Percentiles rank a stretch among this genome's conserved stretches.
Conservation (phyloP, 305 asterid species). For the Rubia tinctorum region DNA sequence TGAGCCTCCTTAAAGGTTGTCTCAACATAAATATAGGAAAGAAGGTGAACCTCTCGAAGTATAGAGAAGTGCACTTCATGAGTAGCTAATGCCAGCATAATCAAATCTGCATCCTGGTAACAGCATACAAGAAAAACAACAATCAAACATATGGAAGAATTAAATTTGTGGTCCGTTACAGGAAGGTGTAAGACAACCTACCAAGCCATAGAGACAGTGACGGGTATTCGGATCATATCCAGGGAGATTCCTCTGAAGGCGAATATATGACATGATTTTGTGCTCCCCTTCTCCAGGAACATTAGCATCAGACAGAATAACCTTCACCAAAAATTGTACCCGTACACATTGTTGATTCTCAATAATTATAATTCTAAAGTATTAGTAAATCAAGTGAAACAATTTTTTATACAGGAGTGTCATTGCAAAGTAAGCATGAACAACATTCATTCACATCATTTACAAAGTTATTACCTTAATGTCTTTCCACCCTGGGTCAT, state of each 20-base stretch:
- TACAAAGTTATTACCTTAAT: constrained; percentile 53
- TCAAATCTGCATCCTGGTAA: constrained; percentile 77
- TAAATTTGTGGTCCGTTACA: constrained; percentile 6
- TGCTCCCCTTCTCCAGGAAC: constrained; percentile 99
- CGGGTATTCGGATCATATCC: constrained; percentile 97
- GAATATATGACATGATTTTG: constrained; percentile 95
- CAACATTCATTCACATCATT: neutral
- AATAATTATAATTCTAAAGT: constrained; percentile 12
- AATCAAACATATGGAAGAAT: constrained; percentile 6
- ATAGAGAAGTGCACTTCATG: constrained; percentile 42
- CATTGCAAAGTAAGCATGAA: neutral
- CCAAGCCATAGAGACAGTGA: constrained; percentile 97
- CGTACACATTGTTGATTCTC: constrained; percentile 11
- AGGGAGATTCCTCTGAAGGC: constrained; percentile 88
- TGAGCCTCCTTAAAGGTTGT: neutral
- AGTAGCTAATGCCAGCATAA: constrained; percentile 42
- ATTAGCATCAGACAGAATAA: constrained; percentile 96
- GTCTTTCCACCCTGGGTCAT: constrained; percentile 97
- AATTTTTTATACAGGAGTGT: neutral
- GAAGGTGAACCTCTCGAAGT: constrained; percentile 81
- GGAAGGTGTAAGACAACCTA: constrained; percentile 26
- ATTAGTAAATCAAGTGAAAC: constrained; percentile 2
- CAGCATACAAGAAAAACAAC: constrained; percentile 13
- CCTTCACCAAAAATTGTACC: constrained; percentile 47
- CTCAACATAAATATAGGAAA: constrained; percentile 5